A percentile compares a stretch with the other conserved stretches of the same genome.
phyloP scores from a whole-genome alignment of 169 alveolate species.

The Babesia bovis region DNA sequence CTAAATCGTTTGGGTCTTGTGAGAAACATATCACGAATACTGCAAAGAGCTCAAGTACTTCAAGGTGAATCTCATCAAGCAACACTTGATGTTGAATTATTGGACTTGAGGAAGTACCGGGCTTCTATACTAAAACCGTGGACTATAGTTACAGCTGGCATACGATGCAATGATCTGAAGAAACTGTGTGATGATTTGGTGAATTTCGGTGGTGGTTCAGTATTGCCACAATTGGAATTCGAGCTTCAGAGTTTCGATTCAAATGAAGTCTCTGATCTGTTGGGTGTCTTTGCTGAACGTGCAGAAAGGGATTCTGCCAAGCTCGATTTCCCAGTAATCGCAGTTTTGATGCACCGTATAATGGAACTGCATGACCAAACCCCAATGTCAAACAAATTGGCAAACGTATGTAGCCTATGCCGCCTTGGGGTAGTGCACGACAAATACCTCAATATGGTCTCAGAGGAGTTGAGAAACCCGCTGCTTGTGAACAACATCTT shows the following conservation, averaged over 20 bases:
- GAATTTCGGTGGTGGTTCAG: conserved; percentile 43
- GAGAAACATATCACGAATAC: conserved; percentile 40
- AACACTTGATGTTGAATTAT: conserved; percentile 28
- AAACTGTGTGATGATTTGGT: conserved; percentile 34
- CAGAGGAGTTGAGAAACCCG: conserved; percentile 35
- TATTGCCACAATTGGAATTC: conserved; percentile 62
- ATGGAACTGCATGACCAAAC: conserved; percentile 43
- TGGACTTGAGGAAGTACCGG: conserved; percentile 23
- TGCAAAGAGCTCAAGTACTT: conserved; percentile 40
- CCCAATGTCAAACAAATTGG: conserved; percentile 47
- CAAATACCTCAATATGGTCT: conserved; percentile 18
- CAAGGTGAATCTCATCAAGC: conserved; percentile 13
- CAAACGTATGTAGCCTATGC: conserved; percentile 61
- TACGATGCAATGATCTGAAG: conserved; percentile 17
- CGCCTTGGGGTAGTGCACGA: conserved; percentile 50
- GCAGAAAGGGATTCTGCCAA: conserved; percentile 53
- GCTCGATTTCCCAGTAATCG: conserved; percentile 59
- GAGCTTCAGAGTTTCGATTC: conserved; percentile 56
- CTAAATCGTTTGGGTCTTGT: conserved; percentile 58
- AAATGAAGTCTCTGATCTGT: conserved; percentile 43
- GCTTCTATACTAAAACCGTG: conserved; percentile 52
- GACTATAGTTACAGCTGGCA: conserved; percentile 29
- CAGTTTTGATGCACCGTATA: conserved; percentile 53
- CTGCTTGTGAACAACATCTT: conserved; percentile 50
- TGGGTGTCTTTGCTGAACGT: conserved; percentile 59